Percentiles rank a stretch among this genome's conserved stretches.
These are phyloP conservation scores for Westerdykella ornata DNA, from an alignment of 2,329 filamentous ascomycete genomes.

Conservation along the genomic window DNA sequence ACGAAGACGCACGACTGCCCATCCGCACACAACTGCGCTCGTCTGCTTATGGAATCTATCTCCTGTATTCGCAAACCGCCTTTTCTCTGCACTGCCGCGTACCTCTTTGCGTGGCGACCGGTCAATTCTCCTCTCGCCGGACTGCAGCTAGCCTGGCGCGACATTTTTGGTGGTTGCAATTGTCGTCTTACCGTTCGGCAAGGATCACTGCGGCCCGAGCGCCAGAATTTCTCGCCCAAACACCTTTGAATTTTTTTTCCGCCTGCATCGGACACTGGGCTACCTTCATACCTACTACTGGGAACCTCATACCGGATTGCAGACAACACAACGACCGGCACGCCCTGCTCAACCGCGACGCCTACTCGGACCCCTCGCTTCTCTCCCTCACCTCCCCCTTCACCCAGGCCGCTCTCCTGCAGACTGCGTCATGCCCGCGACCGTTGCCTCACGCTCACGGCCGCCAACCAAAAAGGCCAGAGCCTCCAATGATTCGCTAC, in stretches of 20 bases:
- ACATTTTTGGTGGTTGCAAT: not conserved
- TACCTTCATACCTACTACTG: not conserved
- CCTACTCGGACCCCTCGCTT: not conserved
- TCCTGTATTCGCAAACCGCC: constrained; percentile 2
- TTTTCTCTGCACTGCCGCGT: not conserved
- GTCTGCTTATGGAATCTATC: not conserved
- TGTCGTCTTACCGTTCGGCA: not conserved
- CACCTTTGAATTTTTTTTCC: constrained; percentile 15
- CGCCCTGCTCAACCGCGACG: constrained; percentile 18
- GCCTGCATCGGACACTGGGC: constrained; percentile 9
- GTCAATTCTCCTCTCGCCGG: constrained; percentile 7
- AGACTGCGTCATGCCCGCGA: constrained; percentile 26
- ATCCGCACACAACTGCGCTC: not conserved
- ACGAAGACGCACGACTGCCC: not conserved
- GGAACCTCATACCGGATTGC: not conserved
- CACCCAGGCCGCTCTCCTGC: constrained; percentile 8
- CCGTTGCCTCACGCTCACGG: constrained; percentile 24
- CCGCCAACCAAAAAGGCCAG: constrained; percentile 12
- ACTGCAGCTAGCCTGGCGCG: not conserved
- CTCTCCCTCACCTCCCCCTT: constrained; percentile 7
- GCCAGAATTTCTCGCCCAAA: constrained; percentile 15
- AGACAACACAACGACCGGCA: constrained; percentile 14
- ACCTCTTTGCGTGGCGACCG: not conserved
- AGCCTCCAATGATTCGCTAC: constrained; percentile 22
- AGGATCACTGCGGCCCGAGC: not conserved